These are phyloP conservation scores for Alternaria consortialis DNA, from an alignment of 2,329 filamentous ascomycete genomes.

Conservation along the genomic window DNA sequence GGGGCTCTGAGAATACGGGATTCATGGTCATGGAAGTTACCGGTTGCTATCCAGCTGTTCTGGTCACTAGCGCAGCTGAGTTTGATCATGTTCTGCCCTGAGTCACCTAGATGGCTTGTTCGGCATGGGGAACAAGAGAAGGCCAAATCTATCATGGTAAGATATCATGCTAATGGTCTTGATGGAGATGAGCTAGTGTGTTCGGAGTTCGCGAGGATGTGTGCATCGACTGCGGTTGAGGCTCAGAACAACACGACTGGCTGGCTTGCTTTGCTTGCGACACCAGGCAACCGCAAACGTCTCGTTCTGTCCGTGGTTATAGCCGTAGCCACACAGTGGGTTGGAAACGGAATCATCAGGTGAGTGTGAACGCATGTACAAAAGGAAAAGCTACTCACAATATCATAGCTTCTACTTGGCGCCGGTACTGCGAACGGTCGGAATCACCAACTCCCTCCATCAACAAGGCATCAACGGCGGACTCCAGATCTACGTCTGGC, in stretches of 20 bases:
- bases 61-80: constrained; percentile 16
- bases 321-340: constrained; percentile 52
- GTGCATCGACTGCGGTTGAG: constrained; percentile 7
- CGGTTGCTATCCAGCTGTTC: constrained; percentile 18
- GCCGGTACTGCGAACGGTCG: constrained; percentile 51
- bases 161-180: constrained; percentile 61
- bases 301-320: constrained; percentile 51
- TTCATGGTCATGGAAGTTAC: constrained; percentile 25
- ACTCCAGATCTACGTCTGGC: constrained; percentile 54
- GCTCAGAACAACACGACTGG: background rate
- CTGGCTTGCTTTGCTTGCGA: constrained; percentile 29
- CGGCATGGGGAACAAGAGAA: constrained; percentile 62
- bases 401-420: constrained; percentile 46
- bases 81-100: constrained; percentile 51
- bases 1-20: constrained; percentile 12
- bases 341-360: constrained; percentile 52
- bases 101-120: constrained; percentile 69
- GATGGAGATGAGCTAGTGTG: constrained; percentile 23
- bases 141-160: constrained; percentile 61
- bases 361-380: background rate
- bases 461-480: constrained; percentile 53
- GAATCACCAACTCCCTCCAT: constrained; percentile 45
- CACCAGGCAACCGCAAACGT: constrained; percentile 50
- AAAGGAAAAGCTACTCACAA: background rate
- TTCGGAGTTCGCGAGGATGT: constrained; percentile 17